Percentiles rank a stretch among this genome's conserved stretches.
Conservation (phyloP, 2,329 filamentous ascomycete species). For the Furcasterigmium sp. region DNA sequence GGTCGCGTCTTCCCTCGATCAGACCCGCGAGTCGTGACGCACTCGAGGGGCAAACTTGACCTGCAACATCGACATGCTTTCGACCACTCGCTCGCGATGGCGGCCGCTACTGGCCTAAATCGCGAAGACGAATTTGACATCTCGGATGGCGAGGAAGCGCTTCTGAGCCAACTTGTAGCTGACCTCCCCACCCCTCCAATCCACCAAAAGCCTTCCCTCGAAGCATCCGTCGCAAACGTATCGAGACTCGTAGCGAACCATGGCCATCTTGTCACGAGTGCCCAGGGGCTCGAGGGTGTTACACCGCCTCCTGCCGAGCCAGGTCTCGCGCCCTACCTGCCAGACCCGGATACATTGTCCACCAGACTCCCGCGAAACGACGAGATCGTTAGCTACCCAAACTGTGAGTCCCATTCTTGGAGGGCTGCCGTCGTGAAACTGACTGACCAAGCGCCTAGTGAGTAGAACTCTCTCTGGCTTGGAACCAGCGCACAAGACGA, state of each 20-base stretch:
- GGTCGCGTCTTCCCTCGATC: neutral
- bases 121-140: slow-evolving; percentile 43
- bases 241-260: neutral
- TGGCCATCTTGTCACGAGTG: too few relatives aligned
- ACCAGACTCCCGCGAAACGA: slow-evolving; percentile 13
- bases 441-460: slow-evolving; percentile 64
- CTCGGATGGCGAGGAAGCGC: slow-evolving; percentile 39
- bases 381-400: slow-evolving; percentile 38
- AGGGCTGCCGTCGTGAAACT: slow-evolving; percentile 28
- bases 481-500: slow-evolving; percentile 7
- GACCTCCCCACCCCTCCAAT: slow-evolving; percentile 10
- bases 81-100: slow-evolving; percentile 2
- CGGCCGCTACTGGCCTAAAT: slow-evolving; percentile 14
- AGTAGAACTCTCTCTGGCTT: slow-evolving; percentile 33
- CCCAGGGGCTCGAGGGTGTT: too few relatives aligned
- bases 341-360: slow-evolving; percentile 4
- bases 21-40: neutral
- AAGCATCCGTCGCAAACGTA: neutral
- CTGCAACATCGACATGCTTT: slow-evolving; percentile 4
- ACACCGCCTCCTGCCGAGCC: neutral
- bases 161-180: slow-evolving; percentile 27
- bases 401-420: slow-evolving; percentile 37
- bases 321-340: neutral
- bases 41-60: neutral
- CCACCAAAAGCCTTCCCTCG: neutral